Conservation (phyloP, 495 filamentous ascomycete genomes). For the Ramalina peruviana region DNA sequence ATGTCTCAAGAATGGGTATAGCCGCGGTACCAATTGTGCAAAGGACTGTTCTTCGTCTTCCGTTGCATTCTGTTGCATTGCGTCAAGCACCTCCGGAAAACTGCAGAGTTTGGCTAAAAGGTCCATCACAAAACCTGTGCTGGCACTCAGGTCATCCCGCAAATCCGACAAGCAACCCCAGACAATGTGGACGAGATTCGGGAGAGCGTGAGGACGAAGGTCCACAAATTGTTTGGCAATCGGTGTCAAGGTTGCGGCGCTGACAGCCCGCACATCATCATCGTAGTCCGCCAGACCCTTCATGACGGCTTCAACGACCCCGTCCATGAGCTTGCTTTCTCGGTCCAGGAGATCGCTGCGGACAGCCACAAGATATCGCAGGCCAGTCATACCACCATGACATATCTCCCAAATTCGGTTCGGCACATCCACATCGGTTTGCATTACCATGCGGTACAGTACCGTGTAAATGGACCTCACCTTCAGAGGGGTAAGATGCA, state of each 20-base stretch:
- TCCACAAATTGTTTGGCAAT: constrained; percentile 88
- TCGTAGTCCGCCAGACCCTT: constrained; percentile 81
- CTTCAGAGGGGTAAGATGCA: constrained; percentile 57
- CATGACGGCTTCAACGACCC: constrained; percentile 83
- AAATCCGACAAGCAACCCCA: constrained; percentile 95
- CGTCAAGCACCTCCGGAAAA: constrained; percentile 80
- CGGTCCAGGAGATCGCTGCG: constrained; percentile 80
- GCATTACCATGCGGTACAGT: constrained; percentile 82
- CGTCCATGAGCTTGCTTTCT: constrained; percentile 76
- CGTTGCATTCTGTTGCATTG: constrained; percentile 84
- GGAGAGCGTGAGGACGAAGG: constrained; percentile 60
- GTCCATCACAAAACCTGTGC: constrained; percentile 96
- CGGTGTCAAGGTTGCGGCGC: constrained; percentile 88
- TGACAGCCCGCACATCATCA: constrained; percentile 93
- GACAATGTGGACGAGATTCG: constrained; percentile 77
- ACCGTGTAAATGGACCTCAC: constrained; percentile 70
- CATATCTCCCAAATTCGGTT: constrained; percentile 81
- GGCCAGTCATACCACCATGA: constrained; percentile 94
- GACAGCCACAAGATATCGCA: constrained; percentile 87
- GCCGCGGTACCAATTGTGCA: constrained; percentile 74
- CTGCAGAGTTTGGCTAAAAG: constrained; percentile 88
- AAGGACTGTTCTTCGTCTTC: constrained; percentile 77
- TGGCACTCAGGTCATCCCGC: constrained; percentile 90
- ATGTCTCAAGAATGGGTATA: constrained; percentile 92
- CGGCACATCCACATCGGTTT: constrained; percentile 57